Evolutionary conservation across 2,329 filamentous ascomycete species (phyloP).

Genomic region (Neofusicoccum parvum): DNA sequence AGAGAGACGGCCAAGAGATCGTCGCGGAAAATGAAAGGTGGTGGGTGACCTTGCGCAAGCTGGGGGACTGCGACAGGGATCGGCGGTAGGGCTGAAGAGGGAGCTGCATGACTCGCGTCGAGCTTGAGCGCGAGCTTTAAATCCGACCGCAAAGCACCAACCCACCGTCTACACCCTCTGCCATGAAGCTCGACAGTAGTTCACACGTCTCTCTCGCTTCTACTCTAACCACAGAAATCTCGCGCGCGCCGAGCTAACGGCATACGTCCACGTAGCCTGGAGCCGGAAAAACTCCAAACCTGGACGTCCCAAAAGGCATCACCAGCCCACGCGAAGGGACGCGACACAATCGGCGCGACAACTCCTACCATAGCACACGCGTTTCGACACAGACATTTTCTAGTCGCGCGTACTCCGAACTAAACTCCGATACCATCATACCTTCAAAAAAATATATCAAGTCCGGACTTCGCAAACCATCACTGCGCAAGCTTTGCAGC

Average conservation of each 20-base stretch:
- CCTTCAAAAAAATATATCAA: neutral
- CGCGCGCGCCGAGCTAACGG: no score
- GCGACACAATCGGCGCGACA: no score
- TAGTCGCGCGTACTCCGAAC: neutral
- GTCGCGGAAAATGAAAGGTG: neutral
- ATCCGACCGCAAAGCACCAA: neutral
- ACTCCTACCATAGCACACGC: neutral
- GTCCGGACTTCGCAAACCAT: no score
- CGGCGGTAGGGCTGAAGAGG: conserved; percentile 20
- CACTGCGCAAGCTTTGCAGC: no score
- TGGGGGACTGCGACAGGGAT: conserved; percentile 3
- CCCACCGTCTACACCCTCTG: neutral
- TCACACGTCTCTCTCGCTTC: no score
- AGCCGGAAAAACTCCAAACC: no score
- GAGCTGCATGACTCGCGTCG: conserved; percentile 13
- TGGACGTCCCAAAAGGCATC: no score
- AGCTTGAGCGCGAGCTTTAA: neutral
- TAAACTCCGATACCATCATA: neutral
- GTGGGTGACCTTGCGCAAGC: neutral
- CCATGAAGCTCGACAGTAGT: neutral
- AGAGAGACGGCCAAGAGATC: no score
- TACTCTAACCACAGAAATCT: no score
- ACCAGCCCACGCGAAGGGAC: no score
- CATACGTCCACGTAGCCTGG: no score
- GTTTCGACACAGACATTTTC: neutral